Conservation (phyloP, 192 early-diverging fungal species). For the Borealophlyctis nickersoniae region DNA sequence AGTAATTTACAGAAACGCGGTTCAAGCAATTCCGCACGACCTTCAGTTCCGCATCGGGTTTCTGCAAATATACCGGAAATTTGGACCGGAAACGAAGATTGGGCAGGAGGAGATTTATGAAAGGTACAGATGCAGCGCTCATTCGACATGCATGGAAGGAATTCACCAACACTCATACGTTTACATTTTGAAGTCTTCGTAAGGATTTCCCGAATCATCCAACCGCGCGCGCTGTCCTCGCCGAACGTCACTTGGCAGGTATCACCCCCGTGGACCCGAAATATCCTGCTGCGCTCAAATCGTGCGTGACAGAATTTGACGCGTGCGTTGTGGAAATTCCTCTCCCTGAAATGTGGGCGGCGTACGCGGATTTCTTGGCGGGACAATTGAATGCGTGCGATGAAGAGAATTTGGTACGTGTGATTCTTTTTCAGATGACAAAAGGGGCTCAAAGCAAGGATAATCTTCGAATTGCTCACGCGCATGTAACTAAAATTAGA, state of each 20-base stretch:
- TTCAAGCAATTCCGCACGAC: conserved; percentile 66
- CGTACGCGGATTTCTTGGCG: conserved; percentile 62
- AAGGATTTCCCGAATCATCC: conserved; percentile 58
- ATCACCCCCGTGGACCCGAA: conserved; percentile 32
- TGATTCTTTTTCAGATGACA: no score
- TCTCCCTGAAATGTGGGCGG: conserved; percentile 54
- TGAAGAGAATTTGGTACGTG: conserved; percentile 53
- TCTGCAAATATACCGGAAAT: conserved; percentile 58
- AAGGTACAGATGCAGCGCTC: background rate
- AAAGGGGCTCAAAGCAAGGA: background rate
- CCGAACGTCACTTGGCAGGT: conserved; percentile 50
- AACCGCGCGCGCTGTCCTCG: conserved; percentile 51
- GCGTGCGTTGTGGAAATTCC: conserved; percentile 36
- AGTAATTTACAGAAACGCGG: conserved; percentile 77
- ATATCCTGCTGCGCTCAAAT: conserved; percentile 45
- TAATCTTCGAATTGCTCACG: conserved; percentile 10
- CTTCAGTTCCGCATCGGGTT: conserved; percentile 74
- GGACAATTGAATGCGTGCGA: conserved; percentile 38
- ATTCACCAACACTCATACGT: conserved; percentile 10
- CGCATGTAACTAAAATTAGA: background rate
- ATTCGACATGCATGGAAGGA: background rate
- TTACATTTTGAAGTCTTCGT: conserved; percentile 34
- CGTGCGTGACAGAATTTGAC: conserved; percentile 52
- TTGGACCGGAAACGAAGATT: conserved; percentile 45
- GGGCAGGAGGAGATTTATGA: conserved; percentile 44